Base-by-base conservation (phyloP, 108 stramenopile species). In the Nitzschia sp. region DNA sequence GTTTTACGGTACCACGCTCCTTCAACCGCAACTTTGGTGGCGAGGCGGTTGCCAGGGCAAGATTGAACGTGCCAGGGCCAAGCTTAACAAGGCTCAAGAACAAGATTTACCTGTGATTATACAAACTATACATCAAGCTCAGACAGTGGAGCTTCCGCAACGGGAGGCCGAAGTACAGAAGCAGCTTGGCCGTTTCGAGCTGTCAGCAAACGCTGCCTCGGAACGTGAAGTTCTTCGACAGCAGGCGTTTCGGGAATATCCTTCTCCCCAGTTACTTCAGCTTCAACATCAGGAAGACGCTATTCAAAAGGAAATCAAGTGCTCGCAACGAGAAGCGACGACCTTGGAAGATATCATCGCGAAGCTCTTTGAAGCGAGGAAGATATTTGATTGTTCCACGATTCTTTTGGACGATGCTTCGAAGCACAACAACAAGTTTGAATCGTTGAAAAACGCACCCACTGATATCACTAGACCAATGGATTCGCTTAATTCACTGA, bases 11-110 rank as follows among this genome's bases (percentile, higher is more conserved):
- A 58, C 68, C 0, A 69, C 68, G 1, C 21, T 69, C 2, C 32
- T 58, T 29, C 68, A 69, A 38, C 68, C 68, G 31, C 68, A 69
- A 27, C 30, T 69, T 1, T 69, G 68, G 68, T 33, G 57, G 22
- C 68, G 68, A 21, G 68, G 68, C 22, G 68, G 68, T 29, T 69
- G 68, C 29, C n/a, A 29, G 26, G 68, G 68, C 2, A 69, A 69
- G 56, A 69, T 58, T 48, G 45, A 58, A 1, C 55, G 68, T 27
- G 68, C 68, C 1, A n/a, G 30, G 46, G 27, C 21, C 29, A 69
- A 69, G 30, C 45, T 69, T 22, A 21, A 8, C 1, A 45, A 29
- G 19, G 68, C 68, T 6, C 34, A 31, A 31, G 45, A 69, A 17
- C 33, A 58, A 29, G 45, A 69, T 23, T 47, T 58, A 22, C 66